Evolutionary conservation across 225 moss, liverwort and hornwort species (phyloP), one percentile per base, ranked within the genome.

Genomic region (Antitrichia curtipendula): DNA sequence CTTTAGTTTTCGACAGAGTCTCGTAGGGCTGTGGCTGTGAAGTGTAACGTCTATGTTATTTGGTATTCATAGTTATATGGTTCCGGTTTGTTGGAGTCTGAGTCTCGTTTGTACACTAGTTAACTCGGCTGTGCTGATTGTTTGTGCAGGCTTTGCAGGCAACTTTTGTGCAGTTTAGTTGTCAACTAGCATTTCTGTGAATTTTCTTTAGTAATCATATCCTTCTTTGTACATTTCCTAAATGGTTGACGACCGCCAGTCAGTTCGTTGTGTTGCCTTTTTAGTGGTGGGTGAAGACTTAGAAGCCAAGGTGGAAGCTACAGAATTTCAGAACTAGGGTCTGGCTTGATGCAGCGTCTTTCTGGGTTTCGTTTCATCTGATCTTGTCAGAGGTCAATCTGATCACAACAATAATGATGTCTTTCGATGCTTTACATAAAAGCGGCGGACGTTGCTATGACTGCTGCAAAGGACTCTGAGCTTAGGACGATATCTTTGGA

Each of bases 81-180:
- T 81, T 58, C n/a, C 62, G 10, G 62, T 85, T 29, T 47, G 80
- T 34, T 49, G 31, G 38, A 54, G 78, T 86, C 34, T 29, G 82
- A 34, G 43, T 63, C 53, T 73, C 52, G 22, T 41, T 66, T 80
- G n/a, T 75, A 24, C 73, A 66, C 19, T 69, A 41, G 32, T 63
- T 91, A 81, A 89, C 64, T 75, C 45, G 21, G 36, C 34, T 56
- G 24, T 43, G 50, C 38, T 60, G 43, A n/a, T 82, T 53, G 65
- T 72, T 29, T 87, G 86, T 90, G 91, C 90, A 91, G 88, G 69
- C 43, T 82, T 80, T 65, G 80, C 73, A 38, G 74, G 80, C 59
- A 27, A 53, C n/a, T 83, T 53, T 45, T n/a, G 45, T 77, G 85
- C 12, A 62, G 25, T 73, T 49, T 43, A 24, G 52, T 49, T 68